Percentiles rank a stretch among this genome's conserved stretches.
Evolutionary conservation across 805 yeast genomes (phyloP).

Genomic region (Ogataea zsoltii): DNA sequence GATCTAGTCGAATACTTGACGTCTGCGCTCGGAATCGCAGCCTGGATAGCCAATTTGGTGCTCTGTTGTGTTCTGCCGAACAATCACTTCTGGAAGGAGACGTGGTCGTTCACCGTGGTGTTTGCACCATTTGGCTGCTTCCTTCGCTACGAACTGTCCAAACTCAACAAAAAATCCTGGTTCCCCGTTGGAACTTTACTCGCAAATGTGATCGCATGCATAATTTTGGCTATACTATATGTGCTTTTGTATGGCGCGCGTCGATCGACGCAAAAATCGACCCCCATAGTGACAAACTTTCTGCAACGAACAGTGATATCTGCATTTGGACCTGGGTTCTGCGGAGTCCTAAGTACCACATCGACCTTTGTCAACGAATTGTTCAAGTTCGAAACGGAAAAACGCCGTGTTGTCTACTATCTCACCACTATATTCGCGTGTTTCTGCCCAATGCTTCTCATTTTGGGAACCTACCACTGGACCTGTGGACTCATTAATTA

Average conservation of each 20-base stretch:
- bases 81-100: conserved; percentile 49
- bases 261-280: not conserved
- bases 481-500: conserved; percentile 41
- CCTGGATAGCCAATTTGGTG: conserved; percentile 42
- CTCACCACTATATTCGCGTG: conserved; percentile 45
- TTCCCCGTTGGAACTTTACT: conserved; percentile 57
- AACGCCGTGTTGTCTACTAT: conserved; percentile 50
- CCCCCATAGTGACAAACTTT: conserved; percentile 13
- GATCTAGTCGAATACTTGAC: conserved; percentile 16
- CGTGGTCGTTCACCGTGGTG: conserved; percentile 66
- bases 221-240: conserved; percentile 21
- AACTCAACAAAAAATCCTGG: conserved; percentile 42
- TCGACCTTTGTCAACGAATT: conserved; percentile 79
- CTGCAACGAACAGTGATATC: conserved; percentile 23
- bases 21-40: conserved; percentile 27
- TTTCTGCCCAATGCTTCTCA: conserved; percentile 53
- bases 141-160: conserved; percentile 55
- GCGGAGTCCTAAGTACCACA: conserved; percentile 45
- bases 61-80: conserved; percentile 38
- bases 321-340: conserved; percentile 31
- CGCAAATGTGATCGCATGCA: conserved; percentile 35
- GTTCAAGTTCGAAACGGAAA: conserved; percentile 27
- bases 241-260: conserved; percentile 22
- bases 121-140: conserved; percentile 75
- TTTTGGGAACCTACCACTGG: conserved; percentile 77